phyloP scores from a whole-genome alignment of 1,139 yeast species.

The Geotrichum aggregatum region DNA sequence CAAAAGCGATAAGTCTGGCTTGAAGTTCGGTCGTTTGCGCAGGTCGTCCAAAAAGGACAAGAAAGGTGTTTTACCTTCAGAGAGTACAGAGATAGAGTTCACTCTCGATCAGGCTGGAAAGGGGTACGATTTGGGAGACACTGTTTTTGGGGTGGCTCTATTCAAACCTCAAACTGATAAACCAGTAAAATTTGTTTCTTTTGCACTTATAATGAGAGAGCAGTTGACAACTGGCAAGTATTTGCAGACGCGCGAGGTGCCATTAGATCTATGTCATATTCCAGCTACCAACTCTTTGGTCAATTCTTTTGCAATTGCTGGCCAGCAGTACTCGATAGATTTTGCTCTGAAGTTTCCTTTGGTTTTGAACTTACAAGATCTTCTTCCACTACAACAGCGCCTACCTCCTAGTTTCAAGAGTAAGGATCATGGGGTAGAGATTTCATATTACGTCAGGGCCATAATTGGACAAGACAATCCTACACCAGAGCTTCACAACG shows the following conservation, averaged over 20 bases:
- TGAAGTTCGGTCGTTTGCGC: slow-evolving; percentile 3
- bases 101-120: background rate
- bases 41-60: slow-evolving; percentile 5
- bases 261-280: slow-evolving; percentile 3
- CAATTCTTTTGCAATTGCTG: slow-evolving; percentile 4
- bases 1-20: background rate
- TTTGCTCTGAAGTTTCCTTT: slow-evolving; percentile 10
- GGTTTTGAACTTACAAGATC: background rate
- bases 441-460: slow-evolving; percentile 9
- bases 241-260: background rate
- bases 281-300: background rate
- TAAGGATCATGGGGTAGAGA: slow-evolving; percentile 1
- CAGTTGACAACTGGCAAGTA: background rate
- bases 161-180: background rate
- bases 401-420: slow-evolving; percentile 8
- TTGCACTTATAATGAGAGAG: slow-evolving; percentile 6
- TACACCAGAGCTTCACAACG: background rate
- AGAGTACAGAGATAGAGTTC: background rate
- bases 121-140: slow-evolving; percentile 5
- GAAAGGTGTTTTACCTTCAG: background rate
- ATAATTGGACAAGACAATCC: slow-evolving; percentile 4
- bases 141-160: background rate
- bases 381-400: slow-evolving; percentile 11
- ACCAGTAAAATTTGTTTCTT: slow-evolving; percentile 5
- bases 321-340: background rate